phyloP scores from a whole-genome alignment of 306 rosid species.

The Castanea sativa region DNA sequence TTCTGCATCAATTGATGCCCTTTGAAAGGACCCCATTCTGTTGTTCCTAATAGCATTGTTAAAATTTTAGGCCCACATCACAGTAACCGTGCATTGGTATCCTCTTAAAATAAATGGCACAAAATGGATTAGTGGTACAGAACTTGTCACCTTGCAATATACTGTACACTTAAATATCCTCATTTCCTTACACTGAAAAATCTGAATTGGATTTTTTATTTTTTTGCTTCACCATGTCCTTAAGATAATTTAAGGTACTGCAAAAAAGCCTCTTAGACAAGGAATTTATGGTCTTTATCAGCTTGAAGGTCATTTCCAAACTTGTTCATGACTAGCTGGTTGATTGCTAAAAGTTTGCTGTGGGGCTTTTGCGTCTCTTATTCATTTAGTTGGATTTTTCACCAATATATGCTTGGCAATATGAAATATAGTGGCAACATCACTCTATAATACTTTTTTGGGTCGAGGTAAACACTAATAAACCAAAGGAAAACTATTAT shows the following conservation, averaged over 20 bases:
- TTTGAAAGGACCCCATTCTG: conserved; percentile 40
- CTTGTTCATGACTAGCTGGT: conserved; percentile 29
- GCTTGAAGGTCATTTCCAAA: conserved; percentile 23
- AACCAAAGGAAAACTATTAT: conserved; percentile 26
- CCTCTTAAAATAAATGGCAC: conserved; percentile 23
- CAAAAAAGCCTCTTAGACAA: conserved; percentile 16
- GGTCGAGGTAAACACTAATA: background rate
- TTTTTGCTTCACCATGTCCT: conserved; percentile 5
- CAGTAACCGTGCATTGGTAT: conserved; percentile 27
- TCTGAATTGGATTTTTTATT: conserved; percentile 3
- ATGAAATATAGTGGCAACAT: conserved; percentile 12
- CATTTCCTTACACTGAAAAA: background rate
- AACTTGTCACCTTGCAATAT: conserved; percentile 34
- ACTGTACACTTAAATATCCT: conserved; percentile 25
- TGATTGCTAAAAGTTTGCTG: conserved; percentile 20
- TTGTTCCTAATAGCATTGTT: conserved; percentile 25
- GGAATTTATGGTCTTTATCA: conserved; percentile 35
- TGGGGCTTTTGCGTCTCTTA: conserved; percentile 10
- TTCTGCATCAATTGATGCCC: conserved; percentile 44
- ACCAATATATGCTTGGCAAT: background rate
- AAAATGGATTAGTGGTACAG: conserved; percentile 14
- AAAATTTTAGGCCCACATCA: conserved; percentile 44
- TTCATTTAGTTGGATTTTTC: conserved; percentile 10
- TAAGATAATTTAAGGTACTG: conserved; percentile 8
- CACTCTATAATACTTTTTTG: conserved; percentile 14